Evolutionary conservation across 805 yeast genomes (phyloP), one percentile per base, ranked within the genome.

Genomic region (Yamadazyma tumulicola): DNA sequence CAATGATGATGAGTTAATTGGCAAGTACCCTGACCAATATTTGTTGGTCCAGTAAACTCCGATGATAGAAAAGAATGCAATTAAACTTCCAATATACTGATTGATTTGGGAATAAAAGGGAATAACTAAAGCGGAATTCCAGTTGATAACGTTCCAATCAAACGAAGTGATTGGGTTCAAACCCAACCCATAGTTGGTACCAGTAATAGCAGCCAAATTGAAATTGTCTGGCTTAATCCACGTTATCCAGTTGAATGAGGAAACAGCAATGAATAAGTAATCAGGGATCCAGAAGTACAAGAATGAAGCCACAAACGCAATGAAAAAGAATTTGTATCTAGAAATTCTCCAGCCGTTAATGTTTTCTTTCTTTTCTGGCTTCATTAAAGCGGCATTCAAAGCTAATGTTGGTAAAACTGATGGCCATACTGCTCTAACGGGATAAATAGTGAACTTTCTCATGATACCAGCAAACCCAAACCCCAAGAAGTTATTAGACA

Each of bases 151-250:
- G 52, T 73, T 74, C 57, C 80, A 76, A 32, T 77, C 83, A 49
- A 77, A 67, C 1, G 77, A 61, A 6, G 80, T 55, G 28, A 72
- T 47, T 8, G 81, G 81, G 48, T 75, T 76, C 31, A 75, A 39
- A 9, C 81, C 81, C 17, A 77, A 42, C 10, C 80, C 80, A 22
- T 41, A 38, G 12, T 42, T 37, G n/a, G 60, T 48, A 18, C 83
- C 81, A 10, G 79, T 69, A 13, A 77, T 52, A 6, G 56, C 51
- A n/a, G 75, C 74, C 32, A 77, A 52, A 45, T 69, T 67, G 42
- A 69, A 61, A 48, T 74, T 75, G 30, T 65, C 37, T 17, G 80
- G 81, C 3, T 58, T 55, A 26, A 76, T 76, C 81, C 82, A 78
- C 4, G 72, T 66, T 46, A 74, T 63, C 85, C 84, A 78, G 47